Base-by-base conservation (phyloP, 371 early-diverging fungal species). In the Syncephalastrum monosporum region DNA sequence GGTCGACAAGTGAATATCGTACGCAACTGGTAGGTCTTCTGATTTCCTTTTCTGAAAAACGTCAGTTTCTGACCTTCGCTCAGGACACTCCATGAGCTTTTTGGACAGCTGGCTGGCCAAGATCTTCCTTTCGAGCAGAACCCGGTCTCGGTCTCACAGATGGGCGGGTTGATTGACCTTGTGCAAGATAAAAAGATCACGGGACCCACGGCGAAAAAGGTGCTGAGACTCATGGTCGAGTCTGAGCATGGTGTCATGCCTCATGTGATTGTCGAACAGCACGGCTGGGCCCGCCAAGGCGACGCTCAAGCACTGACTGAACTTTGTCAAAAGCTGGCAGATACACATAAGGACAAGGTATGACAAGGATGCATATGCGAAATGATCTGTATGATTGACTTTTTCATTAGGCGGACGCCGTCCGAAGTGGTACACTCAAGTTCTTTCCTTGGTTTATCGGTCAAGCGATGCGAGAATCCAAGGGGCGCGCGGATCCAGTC, bases 31-130 rank as follows among this genome's bases (percentile, higher is more conserved):
- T 78, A 71, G 49, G 59, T 25, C 5, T 55, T 42, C 13, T 41
- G 13, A 19, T 42, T 16, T 25, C 5, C 53, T 42, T 13, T 41
- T 14, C 25, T 42, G 7, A 42, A 12, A 53, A 43, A 0, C 0
- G 1, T 14, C 21, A 19, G 24, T 42, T 23, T 38, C 17, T 16
- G 4, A 16, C 44, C n/a, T 25, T 24, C 47, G 42, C 24, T 38
- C 51, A 90, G 94, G 93, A 84, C 89, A 29, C 79, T 88, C 3
- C 86, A 87, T 42, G 93, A 92, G 41, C 66, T 95, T 4, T 84
- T 90, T 56, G 92, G 94, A 0, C 76, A 81, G 59, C 67, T 95
- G n/a, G 77, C 86, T 16, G 60, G 75, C 14, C 76, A 82, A n/a
- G 69, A 75, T 10, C 71, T 86, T 12, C 42, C 65, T 6, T 85